These are phyloP conservation scores for Dictyostelium brefeldianum DNA, from an alignment of 78 protist genomes.

Conservation along the genomic window DNA sequence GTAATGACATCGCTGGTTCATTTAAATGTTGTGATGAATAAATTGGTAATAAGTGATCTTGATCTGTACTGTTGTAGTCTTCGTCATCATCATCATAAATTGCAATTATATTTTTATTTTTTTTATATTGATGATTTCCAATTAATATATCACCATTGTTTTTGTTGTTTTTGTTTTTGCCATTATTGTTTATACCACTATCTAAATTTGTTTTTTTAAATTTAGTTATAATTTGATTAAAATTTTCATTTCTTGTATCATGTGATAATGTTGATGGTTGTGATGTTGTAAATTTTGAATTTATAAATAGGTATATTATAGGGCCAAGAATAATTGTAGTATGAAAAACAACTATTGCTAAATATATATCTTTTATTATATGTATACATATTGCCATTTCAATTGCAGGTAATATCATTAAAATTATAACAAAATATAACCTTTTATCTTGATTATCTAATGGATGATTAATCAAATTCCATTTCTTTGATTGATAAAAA, in stretches of 20 bases:
- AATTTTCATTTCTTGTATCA: neutral
- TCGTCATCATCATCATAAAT: neutral
- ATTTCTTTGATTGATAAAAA: slow-evolving; percentile 14
- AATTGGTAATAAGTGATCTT: neutral
- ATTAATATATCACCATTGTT: neutral
- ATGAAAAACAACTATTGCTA: slow-evolving; percentile 33
- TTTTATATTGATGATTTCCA: neutral
- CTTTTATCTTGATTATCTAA: neutral
- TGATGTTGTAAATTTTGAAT: neutral
- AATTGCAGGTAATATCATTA: slow-evolving; percentile 14
- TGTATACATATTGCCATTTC: slow-evolving; percentile 27
- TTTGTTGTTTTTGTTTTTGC: neutral
- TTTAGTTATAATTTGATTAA: neutral
- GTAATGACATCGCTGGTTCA: neutral
- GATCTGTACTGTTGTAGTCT: neutral
- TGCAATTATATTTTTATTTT: neutral
- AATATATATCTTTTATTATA: slow-evolving; percentile 18
- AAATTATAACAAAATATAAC: slow-evolving; percentile 5
- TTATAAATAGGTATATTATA: neutral
- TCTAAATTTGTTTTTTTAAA: neutral
- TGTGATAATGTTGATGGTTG: too few relatives aligned
- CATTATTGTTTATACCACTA: neutral
- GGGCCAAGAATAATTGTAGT: neutral
- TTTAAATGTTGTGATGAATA: neutral
- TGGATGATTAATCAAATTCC: slow-evolving; percentile 37